These are phyloP conservation scores for Calvatia gigantea DNA, from an alignment of 768 basidiomycete species.

Conservation along the genomic window DNA sequence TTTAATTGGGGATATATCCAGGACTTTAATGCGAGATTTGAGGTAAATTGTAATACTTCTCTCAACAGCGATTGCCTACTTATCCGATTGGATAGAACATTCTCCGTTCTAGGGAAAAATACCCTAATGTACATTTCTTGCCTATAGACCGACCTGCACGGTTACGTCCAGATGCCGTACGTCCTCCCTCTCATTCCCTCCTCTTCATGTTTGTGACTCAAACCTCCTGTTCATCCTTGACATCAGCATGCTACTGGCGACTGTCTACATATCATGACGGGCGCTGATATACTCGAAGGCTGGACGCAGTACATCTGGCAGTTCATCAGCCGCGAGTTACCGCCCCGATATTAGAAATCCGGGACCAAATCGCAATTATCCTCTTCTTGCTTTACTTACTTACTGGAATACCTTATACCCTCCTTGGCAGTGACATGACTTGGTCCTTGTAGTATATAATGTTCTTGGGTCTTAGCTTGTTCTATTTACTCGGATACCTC, in stretches of 20 bases:
- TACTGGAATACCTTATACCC: too few relatives aligned
- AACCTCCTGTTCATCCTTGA: neutral
- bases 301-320: constrained; percentile 52
- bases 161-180: constrained; percentile 61
- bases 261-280: constrained; percentile 46
- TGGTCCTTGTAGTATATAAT: neutral
- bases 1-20: constrained; percentile 67
- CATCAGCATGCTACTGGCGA: constrained; percentile 39
- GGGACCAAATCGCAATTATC: neutral
- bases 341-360: neutral
- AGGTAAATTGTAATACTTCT: constrained; percentile 43
- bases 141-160: constrained; percentile 59
- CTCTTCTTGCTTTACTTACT: neutral
- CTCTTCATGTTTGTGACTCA: neutral
- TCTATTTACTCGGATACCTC: too few relatives aligned
- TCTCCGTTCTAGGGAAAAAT: constrained; percentile 32
- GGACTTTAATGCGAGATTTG: constrained; percentile 54
- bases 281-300: constrained; percentile 46
- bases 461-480: too few relatives aligned
- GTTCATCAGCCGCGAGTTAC: constrained; percentile 29
- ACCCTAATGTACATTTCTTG: constrained; percentile 55
- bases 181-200: constrained; percentile 20
- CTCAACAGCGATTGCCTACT: constrained; percentile 7
- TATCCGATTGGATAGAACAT: constrained; percentile 29
- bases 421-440: neutral